A percentile compares a stretch with the other conserved stretches of the same genome.
Conservation (phyloP, 176 grass and related monocot species). For the Themeda triandra region DNA sequence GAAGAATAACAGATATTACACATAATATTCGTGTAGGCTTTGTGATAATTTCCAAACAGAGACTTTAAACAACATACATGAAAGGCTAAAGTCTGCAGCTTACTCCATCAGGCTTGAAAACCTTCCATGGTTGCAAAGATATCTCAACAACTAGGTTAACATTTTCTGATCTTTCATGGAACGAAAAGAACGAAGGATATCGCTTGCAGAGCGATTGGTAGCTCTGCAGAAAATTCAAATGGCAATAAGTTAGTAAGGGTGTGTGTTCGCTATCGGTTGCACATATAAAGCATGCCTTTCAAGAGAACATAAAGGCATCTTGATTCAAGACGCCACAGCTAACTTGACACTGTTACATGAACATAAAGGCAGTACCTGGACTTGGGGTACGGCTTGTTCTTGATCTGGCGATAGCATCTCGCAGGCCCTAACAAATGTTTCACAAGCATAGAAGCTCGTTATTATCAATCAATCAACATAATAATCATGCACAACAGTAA, state of each 20-base stretch:
- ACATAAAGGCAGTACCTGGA: no score
- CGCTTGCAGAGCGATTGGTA: slow-evolving; percentile 82
- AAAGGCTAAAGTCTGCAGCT: slow-evolving; percentile 28
- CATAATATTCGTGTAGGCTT: neutral
- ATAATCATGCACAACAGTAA: no score
- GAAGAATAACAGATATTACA: neutral
- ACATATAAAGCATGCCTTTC: neutral
- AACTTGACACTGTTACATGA: neutral
- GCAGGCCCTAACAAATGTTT: neutral
- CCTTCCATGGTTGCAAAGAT: slow-evolving; percentile 96
- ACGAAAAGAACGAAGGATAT: slow-evolving; percentile 85
- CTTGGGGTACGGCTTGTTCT: no score
- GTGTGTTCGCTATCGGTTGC: neutral
- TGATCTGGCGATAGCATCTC: no score
- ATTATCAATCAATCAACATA: no score
- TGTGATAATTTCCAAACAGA: slow-evolving; percentile 19
- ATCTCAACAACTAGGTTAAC: slow-evolving; percentile 96
- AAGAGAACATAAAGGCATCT: neutral
- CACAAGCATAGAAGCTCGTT: no score
- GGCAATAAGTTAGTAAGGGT: neutral
- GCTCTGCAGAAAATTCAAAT: slow-evolving; percentile 49
- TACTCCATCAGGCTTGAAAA: slow-evolving; percentile 97
- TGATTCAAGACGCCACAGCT: neutral
- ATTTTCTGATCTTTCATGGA: slow-evolving; percentile 99
- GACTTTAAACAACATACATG: slow-evolving; percentile 23